Evolutionary conservation across 352 stramenopile species (phyloP).

Genomic region (Pythium plurisporium): DNA sequence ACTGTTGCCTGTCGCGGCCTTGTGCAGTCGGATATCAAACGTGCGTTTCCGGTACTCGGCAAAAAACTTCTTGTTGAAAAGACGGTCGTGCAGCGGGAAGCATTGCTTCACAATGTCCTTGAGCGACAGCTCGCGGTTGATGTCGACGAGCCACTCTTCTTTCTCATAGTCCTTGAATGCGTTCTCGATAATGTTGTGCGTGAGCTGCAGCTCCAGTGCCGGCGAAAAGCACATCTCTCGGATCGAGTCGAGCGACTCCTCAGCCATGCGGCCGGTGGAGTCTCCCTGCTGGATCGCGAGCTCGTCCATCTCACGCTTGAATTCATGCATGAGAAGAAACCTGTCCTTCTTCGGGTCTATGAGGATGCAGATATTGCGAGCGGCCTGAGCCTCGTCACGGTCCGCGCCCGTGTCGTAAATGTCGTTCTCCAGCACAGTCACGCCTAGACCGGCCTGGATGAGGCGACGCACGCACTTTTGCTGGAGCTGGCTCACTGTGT

Average conservation of each 20-base stretch:
- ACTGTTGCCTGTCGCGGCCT: conserved; percentile 67
- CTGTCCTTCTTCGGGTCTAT: conserved; percentile 82
- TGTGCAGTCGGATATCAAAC: conserved; percentile 65
- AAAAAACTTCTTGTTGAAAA: conserved; percentile 87
- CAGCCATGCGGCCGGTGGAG: conserved; percentile 53
- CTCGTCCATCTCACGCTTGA: conserved; percentile 86
- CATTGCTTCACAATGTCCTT: conserved; percentile 73
- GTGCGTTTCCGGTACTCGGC: conserved; percentile 81
- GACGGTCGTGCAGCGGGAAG: conserved; percentile 80
- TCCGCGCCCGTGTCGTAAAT: conserved; percentile 36
- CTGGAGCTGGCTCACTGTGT: conserved; percentile 68
- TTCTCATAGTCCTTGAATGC: conserved; percentile 85
- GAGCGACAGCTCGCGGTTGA: conserved; percentile 79
- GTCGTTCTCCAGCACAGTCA: conserved; percentile 73
- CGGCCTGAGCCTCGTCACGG: conserved; percentile 47
- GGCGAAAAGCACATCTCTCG: conserved; percentile 85
- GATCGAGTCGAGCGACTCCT: conserved; percentile 75
- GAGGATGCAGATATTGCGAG: conserved; percentile 70
- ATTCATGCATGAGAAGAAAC: conserved; percentile 78
- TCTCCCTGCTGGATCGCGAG: conserved; percentile 75
- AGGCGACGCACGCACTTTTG: conserved; percentile 78
- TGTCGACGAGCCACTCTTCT: conserved; percentile 82
- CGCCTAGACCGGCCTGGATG: conserved; percentile 71
- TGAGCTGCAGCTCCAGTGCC: conserved; percentile 78
- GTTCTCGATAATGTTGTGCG: conserved; percentile 88